Evolutionary conservation across 2,329 filamentous ascomycete species (phyloP).

Genomic region (Lachnum nothofagi): DNA sequence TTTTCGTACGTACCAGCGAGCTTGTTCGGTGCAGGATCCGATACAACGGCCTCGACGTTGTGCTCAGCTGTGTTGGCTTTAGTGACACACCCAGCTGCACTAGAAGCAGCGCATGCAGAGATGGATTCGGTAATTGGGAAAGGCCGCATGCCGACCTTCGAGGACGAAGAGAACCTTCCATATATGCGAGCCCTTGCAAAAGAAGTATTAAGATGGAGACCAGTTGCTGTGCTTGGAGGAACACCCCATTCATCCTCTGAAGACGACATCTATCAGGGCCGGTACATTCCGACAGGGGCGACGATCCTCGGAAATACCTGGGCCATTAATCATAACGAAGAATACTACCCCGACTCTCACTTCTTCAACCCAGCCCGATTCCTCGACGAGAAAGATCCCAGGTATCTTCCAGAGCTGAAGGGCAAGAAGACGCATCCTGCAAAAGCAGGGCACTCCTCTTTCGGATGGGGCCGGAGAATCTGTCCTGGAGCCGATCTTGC

Average conservation of each 20-base stretch:
- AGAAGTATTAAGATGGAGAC: slow-evolving; percentile 44
- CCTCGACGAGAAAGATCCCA: slow-evolving; percentile 23
- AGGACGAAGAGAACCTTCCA: slow-evolving; percentile 37
- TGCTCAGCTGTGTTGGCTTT: slow-evolving; percentile 35
- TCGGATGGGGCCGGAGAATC: slow-evolving; percentile 41
- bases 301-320: slow-evolving; percentile 37
- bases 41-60: slow-evolving; percentile 35
- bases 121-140: slow-evolving; percentile 38
- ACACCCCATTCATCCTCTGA: slow-evolving; percentile 40
- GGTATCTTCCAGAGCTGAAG: slow-evolving; percentile 24
- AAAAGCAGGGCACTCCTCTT: slow-evolving; percentile 32
- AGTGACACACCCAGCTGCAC: slow-evolving; percentile 36
- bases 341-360: slow-evolving; percentile 40
- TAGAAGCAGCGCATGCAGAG: slow-evolving; percentile 38
- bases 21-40: slow-evolving; percentile 36
- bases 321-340: slow-evolving; percentile 36
- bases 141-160: slow-evolving; percentile 34
- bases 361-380: slow-evolving; percentile 42
- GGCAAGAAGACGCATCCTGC: slow-evolving; percentile 20
- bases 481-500: slow-evolving; percentile 55
- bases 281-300: slow-evolving; percentile 37
- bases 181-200: slow-evolving; percentile 41
- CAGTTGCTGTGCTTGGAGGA: slow-evolving; percentile 43
- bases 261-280: slow-evolving; percentile 35
- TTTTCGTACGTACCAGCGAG: slow-evolving; percentile 31